phyloP scores from a whole-genome alignment of 495 filamentous ascomycete genomes.

The Penicillium waksmanii region DNA sequence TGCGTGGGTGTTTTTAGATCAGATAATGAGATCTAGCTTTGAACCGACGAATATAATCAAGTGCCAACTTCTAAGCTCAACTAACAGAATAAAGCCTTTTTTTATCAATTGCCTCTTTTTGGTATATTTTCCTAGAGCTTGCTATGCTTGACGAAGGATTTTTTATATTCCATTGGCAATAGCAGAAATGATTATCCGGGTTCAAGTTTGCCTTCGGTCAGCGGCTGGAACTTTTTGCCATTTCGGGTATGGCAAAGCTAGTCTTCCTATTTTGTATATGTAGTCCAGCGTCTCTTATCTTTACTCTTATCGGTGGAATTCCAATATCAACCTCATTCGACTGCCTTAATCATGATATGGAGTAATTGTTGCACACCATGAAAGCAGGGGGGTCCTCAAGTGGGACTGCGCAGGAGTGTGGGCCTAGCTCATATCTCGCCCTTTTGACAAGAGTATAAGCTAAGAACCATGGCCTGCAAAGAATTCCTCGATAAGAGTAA shows the following conservation, averaged over 20 bases:
- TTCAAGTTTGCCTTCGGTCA: neutral
- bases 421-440: neutral
- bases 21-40: too few relatives aligned
- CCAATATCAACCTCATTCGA: neutral
- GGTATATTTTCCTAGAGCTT: too few relatives aligned
- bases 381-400: neutral
- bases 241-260: constrained; percentile 30
- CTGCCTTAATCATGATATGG: neutral
- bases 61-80: too few relatives aligned
- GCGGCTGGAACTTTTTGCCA: constrained; percentile 41
- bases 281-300: constrained; percentile 27
- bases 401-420: neutral
- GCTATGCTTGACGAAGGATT: too few relatives aligned
- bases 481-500: neutral
- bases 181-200: neutral
- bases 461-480: neutral
- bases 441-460: neutral
- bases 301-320: neutral
- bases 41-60: too few relatives aligned
- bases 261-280: constrained; percentile 34
- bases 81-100: too few relatives aligned
- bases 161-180: neutral
- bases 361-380: neutral
- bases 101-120: neutral
- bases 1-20: too few relatives aligned